Evolutionary conservation across 2,329 filamentous ascomycete species (phyloP).

Genomic region (Pestalotiopsis sp.): DNA sequence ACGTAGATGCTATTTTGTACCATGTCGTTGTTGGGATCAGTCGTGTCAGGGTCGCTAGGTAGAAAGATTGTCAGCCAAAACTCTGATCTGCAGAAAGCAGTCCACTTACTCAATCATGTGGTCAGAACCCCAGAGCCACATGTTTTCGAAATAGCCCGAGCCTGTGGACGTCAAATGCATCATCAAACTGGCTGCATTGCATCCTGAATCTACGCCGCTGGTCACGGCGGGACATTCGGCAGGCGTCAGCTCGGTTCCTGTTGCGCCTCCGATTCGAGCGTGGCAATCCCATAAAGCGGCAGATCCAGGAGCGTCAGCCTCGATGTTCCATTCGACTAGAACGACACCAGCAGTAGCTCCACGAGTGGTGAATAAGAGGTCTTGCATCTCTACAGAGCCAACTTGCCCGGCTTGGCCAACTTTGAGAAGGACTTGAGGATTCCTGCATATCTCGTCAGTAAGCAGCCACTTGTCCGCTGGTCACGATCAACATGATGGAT

Average conservation of each 20-base stretch:
- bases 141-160: conserved; percentile 52
- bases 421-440: conserved; percentile 7
- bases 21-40: conserved; percentile 1
- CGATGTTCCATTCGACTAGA: conserved; percentile 70
- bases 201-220: not conserved
- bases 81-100: conserved; percentile 41
- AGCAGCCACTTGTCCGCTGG: too few relatives aligned
- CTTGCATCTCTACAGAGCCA: too few relatives aligned
- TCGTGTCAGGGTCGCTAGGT: conserved; percentile 39
- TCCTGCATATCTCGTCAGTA: not conserved
- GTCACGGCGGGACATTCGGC: not conserved
- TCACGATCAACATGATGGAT: too few relatives aligned
- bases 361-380: too few relatives aligned
- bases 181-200: not conserved
- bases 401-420: not conserved
- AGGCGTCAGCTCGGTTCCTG: not conserved
- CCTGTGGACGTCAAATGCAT: conserved; percentile 42
- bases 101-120: conserved; percentile 46
- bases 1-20: conserved; percentile 33
- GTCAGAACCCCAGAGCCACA: conserved; percentile 70
- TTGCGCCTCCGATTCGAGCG: conserved; percentile 11
- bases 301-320: conserved; percentile 49
- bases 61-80: not conserved
- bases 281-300: conserved; percentile 56
- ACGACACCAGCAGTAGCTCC: too few relatives aligned